Conservation (phyloP, 345 rosid species). For the Citrus inodora region DNA sequence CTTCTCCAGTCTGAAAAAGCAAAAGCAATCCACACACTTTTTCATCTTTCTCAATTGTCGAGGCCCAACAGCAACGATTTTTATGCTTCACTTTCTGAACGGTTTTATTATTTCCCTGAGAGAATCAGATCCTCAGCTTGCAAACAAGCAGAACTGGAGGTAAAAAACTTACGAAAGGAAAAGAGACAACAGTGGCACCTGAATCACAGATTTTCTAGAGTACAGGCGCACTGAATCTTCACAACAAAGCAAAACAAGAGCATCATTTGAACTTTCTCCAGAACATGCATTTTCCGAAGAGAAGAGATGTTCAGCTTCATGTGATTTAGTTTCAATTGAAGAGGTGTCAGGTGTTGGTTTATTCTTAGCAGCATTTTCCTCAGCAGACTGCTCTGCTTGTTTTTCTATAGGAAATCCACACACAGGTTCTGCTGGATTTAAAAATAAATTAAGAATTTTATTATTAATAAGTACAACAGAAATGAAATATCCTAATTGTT, state of each 20-base stretch:
- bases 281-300: constrained; percentile 13
- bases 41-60: constrained; percentile 39
- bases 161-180: background rate
- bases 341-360: constrained; percentile 13
- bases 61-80: constrained; percentile 50
- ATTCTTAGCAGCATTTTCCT: constrained; percentile 13
- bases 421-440: constrained; percentile 20
- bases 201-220: constrained; percentile 37
- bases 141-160: constrained; percentile 4
- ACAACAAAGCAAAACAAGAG: constrained; percentile 41
- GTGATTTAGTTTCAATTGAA: constrained; percentile 12
- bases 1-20: constrained; percentile 43
- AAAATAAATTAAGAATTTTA: constrained; percentile 3
- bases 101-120: constrained; percentile 33
- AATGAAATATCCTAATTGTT: background rate
- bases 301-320: constrained; percentile 13
- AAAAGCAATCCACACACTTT: constrained; percentile 38
- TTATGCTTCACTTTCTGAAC: constrained; percentile 36
- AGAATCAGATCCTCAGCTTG: constrained; percentile 16
- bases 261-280: constrained; percentile 15
- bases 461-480: background rate
- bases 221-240: constrained; percentile 32
- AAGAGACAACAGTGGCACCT: constrained; percentile 28
- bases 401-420: constrained; percentile 18
- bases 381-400: constrained; percentile 8